Conservation (phyloP, 768 basidiomycete genomes). For the Coprinellus aureogranulatus region DNA sequence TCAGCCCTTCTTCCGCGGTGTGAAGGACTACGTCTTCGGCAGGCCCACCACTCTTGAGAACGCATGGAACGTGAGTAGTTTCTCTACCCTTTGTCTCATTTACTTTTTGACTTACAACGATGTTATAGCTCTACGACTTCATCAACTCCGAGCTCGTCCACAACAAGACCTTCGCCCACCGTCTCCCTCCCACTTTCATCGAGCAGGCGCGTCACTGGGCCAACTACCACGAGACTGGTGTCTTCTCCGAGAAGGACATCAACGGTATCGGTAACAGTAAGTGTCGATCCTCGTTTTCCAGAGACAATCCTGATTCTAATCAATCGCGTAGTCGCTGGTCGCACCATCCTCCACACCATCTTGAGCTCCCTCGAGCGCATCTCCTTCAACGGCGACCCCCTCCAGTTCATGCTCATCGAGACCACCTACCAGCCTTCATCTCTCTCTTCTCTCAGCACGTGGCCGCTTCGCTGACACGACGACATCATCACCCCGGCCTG, state of each 20-base stretch:
- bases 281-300: constrained; percentile 24
- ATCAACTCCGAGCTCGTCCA: constrained; percentile 73
- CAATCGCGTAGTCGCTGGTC: constrained; percentile 67
- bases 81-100: neutral
- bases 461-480: too few species aligned
- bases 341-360: constrained; percentile 72
- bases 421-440: constrained; percentile 88
- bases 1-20: constrained; percentile 59
- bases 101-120: constrained; percentile 12
- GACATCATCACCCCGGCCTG: too few species aligned
- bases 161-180: constrained; percentile 78
- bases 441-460: constrained; percentile 82
- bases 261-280: constrained; percentile 75
- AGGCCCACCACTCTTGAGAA: constrained; percentile 66
- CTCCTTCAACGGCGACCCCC: constrained; percentile 74
- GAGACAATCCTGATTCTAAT: neutral
- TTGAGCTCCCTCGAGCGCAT: constrained; percentile 72
- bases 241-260: constrained; percentile 65
- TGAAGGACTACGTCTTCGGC: constrained; percentile 72
- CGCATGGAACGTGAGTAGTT: constrained; percentile 69
- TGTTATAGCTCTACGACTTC: constrained; percentile 69
- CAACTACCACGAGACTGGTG: constrained; percentile 73
- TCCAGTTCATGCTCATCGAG: constrained; percentile 75
- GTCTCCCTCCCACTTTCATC: constrained; percentile 74
- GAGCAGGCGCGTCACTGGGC: constrained; percentile 75